These are phyloP conservation scores for Boechera divaricarpa DNA, from an alignment of 345 rosid species.

Conservation along the genomic window DNA sequence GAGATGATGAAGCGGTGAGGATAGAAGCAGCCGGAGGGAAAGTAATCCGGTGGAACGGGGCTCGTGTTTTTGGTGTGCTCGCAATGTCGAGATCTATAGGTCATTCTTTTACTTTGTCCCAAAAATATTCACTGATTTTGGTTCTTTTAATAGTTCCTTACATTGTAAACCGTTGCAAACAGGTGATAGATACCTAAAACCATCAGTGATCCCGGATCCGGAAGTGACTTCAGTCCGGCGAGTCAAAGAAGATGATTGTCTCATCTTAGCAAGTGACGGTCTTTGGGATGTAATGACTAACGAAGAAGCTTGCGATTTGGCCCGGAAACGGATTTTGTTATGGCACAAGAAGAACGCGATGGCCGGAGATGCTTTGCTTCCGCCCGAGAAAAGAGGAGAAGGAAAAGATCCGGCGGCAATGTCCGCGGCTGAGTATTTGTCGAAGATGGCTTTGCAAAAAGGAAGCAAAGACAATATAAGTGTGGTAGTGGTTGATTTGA, in stretches of 20 bases:
- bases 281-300: constrained; percentile 82
- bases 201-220: constrained; percentile 76
- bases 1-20: constrained; percentile 76
- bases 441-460: constrained; percentile 65
- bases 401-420: constrained; percentile 70
- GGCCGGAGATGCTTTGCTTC: constrained; percentile 42
- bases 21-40: constrained; percentile 85
- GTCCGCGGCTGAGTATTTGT: constrained; percentile 74
- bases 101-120: constrained; percentile 18
- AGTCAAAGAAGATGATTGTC: constrained; percentile 73
- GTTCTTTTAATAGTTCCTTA: not conserved
- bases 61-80: constrained; percentile 78
- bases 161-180: constrained; percentile 15
- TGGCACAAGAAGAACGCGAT: constrained; percentile 62
- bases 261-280: constrained; percentile 79
- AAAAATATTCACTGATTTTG: not conserved
- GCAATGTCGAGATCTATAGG: constrained; percentile 96
- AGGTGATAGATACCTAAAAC: constrained; percentile 80
- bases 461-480: constrained; percentile 90
- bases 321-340: constrained; percentile 61
- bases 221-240: constrained; percentile 64
- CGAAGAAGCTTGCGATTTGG: constrained; percentile 70
- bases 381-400: constrained; percentile 48
- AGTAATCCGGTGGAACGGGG: constrained; percentile 81
- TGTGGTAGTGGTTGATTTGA: constrained; percentile 73